A percentile compares a stretch with the other conserved stretches of the same genome.
Conservation (phyloP, 805 yeast species). For the Hagleromyces aurorensis region DNA sequence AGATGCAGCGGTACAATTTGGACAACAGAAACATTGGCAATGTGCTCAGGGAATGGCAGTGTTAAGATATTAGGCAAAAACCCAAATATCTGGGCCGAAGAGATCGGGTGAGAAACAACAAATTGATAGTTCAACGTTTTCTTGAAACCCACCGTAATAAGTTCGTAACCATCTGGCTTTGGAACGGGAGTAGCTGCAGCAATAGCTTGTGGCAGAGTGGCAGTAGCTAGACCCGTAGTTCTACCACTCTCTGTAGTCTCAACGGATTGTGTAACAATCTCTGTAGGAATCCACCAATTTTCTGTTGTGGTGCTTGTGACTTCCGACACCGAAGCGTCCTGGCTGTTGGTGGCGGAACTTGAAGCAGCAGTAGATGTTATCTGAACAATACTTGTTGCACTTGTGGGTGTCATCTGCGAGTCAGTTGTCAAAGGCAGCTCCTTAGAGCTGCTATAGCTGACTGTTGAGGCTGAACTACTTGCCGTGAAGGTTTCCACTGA, state of each 20-base stretch:
- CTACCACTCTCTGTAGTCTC: conserved; percentile 35
- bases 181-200: conserved; percentile 35
- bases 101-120: conserved; percentile 73
- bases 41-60: conserved; percentile 44
- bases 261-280: conserved; percentile 56
- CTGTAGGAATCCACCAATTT: conserved; percentile 60
- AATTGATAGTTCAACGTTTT: conserved; percentile 77
- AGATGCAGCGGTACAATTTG: conserved; percentile 72
- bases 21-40: conserved; percentile 49
- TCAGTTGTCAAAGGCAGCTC: conserved; percentile 29
- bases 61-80: conserved; percentile 70
- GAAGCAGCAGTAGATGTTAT: too few relatives aligned
- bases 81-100: conserved; percentile 63
- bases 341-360: too few relatives aligned
- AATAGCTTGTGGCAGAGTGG: conserved; percentile 36
- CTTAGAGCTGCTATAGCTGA: background rate
- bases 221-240: conserved; percentile 36
- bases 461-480: background rate
- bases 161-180: conserved; percentile 17
- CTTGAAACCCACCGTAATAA: conserved; percentile 43
- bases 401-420: conserved; percentile 18
- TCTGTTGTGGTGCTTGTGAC: conserved; percentile 26
- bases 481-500: background rate
- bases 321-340: conserved; percentile 18
- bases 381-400: too few relatives aligned